Evolutionary conservation across 257 asterid species (phyloP), one percentile per base, ranked within the genome.

Genomic region (Nemophila menziesii): DNA sequence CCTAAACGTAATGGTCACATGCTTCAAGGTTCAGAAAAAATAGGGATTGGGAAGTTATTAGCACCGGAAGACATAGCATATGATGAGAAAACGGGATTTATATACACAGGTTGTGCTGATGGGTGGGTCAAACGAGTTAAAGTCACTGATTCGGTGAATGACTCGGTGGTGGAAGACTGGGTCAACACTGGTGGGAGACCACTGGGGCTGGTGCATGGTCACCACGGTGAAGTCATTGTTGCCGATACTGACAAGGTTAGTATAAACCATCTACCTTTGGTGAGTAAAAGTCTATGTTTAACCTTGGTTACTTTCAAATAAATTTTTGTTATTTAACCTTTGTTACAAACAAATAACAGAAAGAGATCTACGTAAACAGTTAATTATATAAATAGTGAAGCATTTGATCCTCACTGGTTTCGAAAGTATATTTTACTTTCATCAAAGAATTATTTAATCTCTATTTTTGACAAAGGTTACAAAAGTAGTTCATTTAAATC

Each of bases 111-210:
- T 0, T 61, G 78, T 13, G 69, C 1, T 0, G 97, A 89, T 37
- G 97, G 97, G 8, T 89, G 95, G 97, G 39, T 89, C 33, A 56
- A 52, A 38, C 72, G 83, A 14, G 68, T 83, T 24, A 57, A 43
- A 4, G 58, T 74, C 33, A 62, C 66, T 17, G 71, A 44, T 8
- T 67, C 90, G 3, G 75, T 67, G 34, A 72, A 66, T 4, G 87
- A 70, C 33, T 27, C 73, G 39, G 65, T 6, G 51, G 79, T 70
- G 69, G 80, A 82, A 76, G 49, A 70, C 24, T 87, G 95, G 95
- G 68, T 75, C 56, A 73, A 75, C 71, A 83, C 97, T 1, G 97
- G 90, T 9, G 97, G 97, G 11, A 59, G 97, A 39, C 95, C 97
- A 13, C 89, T 89, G 0, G 95, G 92, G 2, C 43, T 89, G 24